phyloP scores from a whole-genome alignment of 768 basidiomycete genomes.

The Coprinopsis cinerea region DNA sequence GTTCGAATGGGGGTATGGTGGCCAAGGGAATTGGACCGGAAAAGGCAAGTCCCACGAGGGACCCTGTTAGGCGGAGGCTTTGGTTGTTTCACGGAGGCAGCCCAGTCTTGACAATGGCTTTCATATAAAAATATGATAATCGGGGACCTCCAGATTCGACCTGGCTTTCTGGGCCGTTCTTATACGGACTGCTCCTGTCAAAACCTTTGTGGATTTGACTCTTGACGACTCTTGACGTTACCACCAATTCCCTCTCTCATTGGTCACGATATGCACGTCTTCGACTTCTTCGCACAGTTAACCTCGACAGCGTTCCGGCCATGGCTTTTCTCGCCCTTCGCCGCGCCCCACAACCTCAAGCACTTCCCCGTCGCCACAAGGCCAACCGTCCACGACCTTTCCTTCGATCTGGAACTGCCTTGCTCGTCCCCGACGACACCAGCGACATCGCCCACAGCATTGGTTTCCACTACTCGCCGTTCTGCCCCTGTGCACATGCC shows the following conservation, averaged over 20 bases:
- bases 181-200: neutral
- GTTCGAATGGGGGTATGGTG: neutral
- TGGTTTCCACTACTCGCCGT: constrained; percentile 1
- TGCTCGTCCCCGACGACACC: neutral
- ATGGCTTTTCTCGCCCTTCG: constrained; percentile 3
- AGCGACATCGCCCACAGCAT: neutral
- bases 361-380: neutral
- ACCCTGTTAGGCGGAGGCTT: neutral
- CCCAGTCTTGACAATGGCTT: neutral
- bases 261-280: constrained; percentile 6
- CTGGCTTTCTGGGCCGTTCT: constrained; percentile 1
- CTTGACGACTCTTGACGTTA: constrained; percentile 6
- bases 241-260: neutral
- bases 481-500: constrained; percentile 34
- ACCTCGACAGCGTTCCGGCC: constrained; percentile 7
- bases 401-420: constrained; percentile 9
- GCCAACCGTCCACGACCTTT: constrained; percentile 7
- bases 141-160: neutral
- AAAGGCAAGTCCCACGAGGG: neutral
- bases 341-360: constrained; percentile 4
- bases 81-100: neutral
- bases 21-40: neutral
- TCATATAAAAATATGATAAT: constrained; percentile 3
- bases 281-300: constrained; percentile 9
- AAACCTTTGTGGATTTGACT: neutral